phyloP scores from a whole-genome alignment of 768 basidiomycete species.

The Rhodosporidiobolus odoratus region DNA sequence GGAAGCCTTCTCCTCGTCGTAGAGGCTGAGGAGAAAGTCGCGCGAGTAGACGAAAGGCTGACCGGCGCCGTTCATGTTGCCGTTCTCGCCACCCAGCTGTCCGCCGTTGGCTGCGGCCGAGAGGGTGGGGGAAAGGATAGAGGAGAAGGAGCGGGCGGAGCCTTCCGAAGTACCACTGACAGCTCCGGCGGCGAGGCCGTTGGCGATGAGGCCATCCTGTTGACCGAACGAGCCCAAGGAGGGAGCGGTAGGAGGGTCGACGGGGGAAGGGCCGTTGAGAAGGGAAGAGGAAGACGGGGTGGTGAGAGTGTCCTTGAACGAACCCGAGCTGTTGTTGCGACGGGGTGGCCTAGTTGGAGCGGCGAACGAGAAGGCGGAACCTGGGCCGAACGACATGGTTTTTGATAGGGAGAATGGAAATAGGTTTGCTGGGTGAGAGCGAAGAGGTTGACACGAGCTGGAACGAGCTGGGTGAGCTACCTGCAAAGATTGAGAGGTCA shows the following conservation, averaged over 20 bases:
- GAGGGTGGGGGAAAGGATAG: constrained; percentile 25
- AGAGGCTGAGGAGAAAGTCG: constrained; percentile 35
- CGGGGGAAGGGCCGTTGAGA: constrained; percentile 1
- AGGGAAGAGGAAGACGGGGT: background rate
- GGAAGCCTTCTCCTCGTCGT: constrained; percentile 38
- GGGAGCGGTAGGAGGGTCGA: constrained; percentile 22
- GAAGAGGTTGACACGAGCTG: too few relatives aligned
- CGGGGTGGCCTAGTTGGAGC: constrained; percentile 28
- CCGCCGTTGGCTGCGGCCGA: background rate
- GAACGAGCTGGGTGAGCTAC: too few relatives aligned
- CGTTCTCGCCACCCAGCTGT: background rate
- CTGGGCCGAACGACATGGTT: constrained; percentile 32
- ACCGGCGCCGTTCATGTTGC: background rate
- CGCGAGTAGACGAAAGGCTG: constrained; percentile 39
- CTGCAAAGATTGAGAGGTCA: too few relatives aligned
- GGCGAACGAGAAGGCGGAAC: constrained; percentile 34
- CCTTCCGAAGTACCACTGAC: background rate
- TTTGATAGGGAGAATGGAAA: background rate
- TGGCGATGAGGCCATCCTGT: background rate
- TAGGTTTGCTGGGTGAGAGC: background rate
- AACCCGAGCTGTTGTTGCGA: constrained; percentile 10
- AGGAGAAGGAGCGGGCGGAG: constrained; percentile 29
- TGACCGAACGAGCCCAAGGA: constrained; percentile 23
- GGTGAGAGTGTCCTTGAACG: constrained; percentile 2
- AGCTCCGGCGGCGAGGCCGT: background rate